Evolutionary conservation across 1,284 basidiomycete species (phyloP).

Genomic region (Naganishia albida): DNA sequence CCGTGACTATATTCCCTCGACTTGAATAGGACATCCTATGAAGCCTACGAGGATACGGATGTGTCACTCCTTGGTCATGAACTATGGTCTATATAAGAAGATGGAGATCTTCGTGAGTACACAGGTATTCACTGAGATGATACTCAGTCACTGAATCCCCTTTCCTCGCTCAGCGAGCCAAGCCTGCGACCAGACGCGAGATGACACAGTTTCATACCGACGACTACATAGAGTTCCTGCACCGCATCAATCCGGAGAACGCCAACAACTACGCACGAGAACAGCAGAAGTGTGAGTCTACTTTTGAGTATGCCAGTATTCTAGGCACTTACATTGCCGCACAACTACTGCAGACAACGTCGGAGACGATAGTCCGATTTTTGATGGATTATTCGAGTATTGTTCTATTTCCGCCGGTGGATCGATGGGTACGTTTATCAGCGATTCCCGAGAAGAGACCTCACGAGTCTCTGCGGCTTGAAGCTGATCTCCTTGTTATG

Average conservation of each 20-base stretch:
- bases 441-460: not conserved
- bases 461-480: not conserved
- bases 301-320: not conserved
- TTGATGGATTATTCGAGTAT: conserved; percentile 97
- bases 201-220: conserved; percentile 95
- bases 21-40: conserved; percentile 61
- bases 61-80: conserved; percentile 99
- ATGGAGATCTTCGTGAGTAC: conserved; percentile 91
- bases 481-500: not conserved
- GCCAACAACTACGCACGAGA: conserved; percentile 87
- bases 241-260: conserved; percentile 79
- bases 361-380: conserved; percentile 96
- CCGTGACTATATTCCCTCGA: no score
- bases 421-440: conserved; percentile 78
- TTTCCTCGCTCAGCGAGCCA: conserved; percentile 70
- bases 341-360: conserved; percentile 65
- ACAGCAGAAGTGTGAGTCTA: conserved; percentile 84
- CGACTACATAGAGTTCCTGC: conserved; percentile 88
- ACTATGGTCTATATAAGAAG: conserved; percentile 95
- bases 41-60: conserved; percentile 97
- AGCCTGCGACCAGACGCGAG: conserved; percentile 97
- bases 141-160: not conserved
- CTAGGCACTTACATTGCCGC: not conserved
- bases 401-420: conserved; percentile 98
- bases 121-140: not conserved